phyloP scores from a whole-genome alignment of 2,329 filamentous ascomycete species.

The Hansfordia pulvinata region DNA sequence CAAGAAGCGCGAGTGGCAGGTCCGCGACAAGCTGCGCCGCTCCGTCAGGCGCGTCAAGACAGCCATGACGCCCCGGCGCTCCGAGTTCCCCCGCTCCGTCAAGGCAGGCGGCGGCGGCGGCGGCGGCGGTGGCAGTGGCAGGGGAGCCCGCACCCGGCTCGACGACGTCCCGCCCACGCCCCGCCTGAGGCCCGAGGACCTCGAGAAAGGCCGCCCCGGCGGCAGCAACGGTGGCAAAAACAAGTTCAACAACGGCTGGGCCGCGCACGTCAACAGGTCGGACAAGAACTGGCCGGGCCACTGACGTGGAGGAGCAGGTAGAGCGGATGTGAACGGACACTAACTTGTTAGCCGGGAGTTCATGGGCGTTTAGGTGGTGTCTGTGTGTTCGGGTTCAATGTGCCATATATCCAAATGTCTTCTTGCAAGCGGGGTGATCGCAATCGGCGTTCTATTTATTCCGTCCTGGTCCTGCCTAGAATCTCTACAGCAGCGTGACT shows the following conservation, averaged over 20 bases:
- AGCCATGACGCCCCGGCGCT: constrained; percentile 46
- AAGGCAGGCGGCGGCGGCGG: constrained; percentile 25
- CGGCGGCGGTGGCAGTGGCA: constrained; percentile 18
- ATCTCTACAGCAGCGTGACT: no score
- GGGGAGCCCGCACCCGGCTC: constrained; percentile 28
- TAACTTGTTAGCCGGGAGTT: no score
- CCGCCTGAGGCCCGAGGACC: constrained; percentile 35
- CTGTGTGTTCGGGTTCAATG: no score
- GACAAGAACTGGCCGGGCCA: constrained; percentile 7
- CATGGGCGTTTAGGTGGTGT: no score
- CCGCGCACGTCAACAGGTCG: no score
- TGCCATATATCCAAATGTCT: no score
- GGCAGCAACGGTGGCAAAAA: constrained; percentile 11
- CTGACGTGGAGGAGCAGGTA: no score
- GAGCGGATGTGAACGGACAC: no score
- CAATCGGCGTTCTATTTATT: no score
- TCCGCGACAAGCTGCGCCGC: constrained; percentile 56
- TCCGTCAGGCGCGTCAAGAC: constrained; percentile 50
- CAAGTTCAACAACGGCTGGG: no score
- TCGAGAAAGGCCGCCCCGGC: constrained; percentile 40
- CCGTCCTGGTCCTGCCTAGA: no score
- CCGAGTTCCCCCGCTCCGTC: constrained; percentile 45
- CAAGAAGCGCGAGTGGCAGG: constrained; percentile 75
- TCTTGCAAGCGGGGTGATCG: no score
- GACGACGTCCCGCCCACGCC: constrained; percentile 49